Base-by-base conservation (phyloP, 768 basidiomycete species). In the Cystofilobasidium capitatum region DNA sequence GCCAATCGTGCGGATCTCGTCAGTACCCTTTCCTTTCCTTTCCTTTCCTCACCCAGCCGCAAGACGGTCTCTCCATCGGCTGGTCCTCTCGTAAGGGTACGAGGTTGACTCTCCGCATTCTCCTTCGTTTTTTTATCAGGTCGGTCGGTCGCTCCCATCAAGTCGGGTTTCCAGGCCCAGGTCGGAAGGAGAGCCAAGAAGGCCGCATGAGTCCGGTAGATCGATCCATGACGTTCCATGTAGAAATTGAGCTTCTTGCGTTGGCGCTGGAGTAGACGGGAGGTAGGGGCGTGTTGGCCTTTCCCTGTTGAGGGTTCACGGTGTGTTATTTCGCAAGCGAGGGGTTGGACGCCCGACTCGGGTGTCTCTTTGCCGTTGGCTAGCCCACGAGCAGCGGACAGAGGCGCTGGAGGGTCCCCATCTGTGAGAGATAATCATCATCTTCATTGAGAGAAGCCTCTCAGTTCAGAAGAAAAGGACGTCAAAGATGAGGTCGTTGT, bases 131-230 rank as follows among this genome's bases (percentile, higher is more conserved):
- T 24, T 2, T 88, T 24, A 3, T 22, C 87, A 72, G 81, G 89
- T 73, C 86, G 93, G 26, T 92, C 90, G 69, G 94, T 99, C 73
- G 89, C 89, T 72, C 81, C 91, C 42, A 94, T 99, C 86, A 97
- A 98, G 85, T 92, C 89, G 69, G 94, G 94, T 79, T 99, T 88
- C 85, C 91, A 96, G 80, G 93, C 92, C 63, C 91, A 96, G 76
- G 74, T 78, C 65, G 77, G 77, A 67, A 75, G 75, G 71, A 73
- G 76, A 69, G 35, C 55, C 45, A 39, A 69, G 68, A 60, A 68
- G 61, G 66, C 42, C 61, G 20, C 59, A 62, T 60, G 45, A 62
- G 58, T 40, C 55, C n/a, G 51, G 45, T 33, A 8, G 49, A 5
- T 12, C 47, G 47, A 55, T 55, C n/a, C 13, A 55, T 55, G 51